A percentile compares a stretch with the other conserved stretches of the same genome.
Conservation (phyloP, 2,329 filamentous ascomycete species). For the Neonectria magnoliae region DNA sequence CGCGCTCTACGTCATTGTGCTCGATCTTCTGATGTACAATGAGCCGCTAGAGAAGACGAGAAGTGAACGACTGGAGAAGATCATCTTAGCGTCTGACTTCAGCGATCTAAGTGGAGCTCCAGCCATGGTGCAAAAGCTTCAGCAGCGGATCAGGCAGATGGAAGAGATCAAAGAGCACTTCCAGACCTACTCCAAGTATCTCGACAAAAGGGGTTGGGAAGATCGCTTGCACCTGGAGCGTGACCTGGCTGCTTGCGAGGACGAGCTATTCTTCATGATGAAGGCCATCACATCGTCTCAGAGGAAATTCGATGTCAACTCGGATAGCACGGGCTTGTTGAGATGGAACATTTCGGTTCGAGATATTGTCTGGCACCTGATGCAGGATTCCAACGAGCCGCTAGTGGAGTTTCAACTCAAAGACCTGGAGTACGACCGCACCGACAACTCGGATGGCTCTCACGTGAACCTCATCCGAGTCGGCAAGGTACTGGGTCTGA, state of each 20-base stretch:
- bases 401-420: constrained; percentile 93
- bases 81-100: constrained; percentile 98
- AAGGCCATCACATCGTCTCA: constrained; percentile 98
- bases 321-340: constrained; percentile 80
- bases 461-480: constrained; percentile 94
- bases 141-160: constrained; percentile 91
- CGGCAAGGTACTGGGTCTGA: constrained; percentile 86
- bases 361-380: constrained; percentile 97
- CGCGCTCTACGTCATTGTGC: constrained; percentile 95
- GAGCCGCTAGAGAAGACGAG: constrained; percentile 98
- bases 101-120: constrained; percentile 94
- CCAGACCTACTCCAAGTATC: constrained; percentile 86
- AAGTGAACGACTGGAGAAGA: constrained; percentile 94
- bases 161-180: constrained; percentile 98
- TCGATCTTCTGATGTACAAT: constrained; percentile 94
- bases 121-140: constrained; percentile 89
- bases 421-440: constrained; percentile 91
- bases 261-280: constrained; percentile 99
- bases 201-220: constrained; percentile 91
- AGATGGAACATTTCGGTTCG: constrained; percentile 94
- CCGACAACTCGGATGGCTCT: constrained; percentile 96
- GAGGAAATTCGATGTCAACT: constrained; percentile 78
- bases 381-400: constrained; percentile 86
- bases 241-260: constrained; percentile 88
- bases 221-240: constrained; percentile 89